Evolutionary conservation across 1,284 basidiomycete genomes (phyloP).

Genomic region (Fomitopsis betulina): DNA sequence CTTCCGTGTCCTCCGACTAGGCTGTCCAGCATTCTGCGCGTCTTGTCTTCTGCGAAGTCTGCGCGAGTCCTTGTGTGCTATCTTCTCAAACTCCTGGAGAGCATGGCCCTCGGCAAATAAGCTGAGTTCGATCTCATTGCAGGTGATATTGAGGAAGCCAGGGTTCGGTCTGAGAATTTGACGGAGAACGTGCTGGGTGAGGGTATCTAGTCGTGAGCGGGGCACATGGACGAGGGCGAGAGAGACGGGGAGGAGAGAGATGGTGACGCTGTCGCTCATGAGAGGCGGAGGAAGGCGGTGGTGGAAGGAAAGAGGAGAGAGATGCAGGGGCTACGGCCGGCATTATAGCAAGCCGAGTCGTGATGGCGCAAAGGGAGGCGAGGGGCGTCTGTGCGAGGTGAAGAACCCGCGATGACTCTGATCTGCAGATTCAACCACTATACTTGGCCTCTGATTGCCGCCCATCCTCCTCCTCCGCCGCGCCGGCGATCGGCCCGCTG

Average conservation of each 20-base stretch:
- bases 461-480: not conserved
- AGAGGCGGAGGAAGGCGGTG: slow-evolving; percentile 2
- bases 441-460: not conserved
- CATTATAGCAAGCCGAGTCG: not conserved
- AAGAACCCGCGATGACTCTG: not conserved
- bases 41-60: slow-evolving; percentile 35
- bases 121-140: slow-evolving; percentile 71
- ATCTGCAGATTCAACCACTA: not conserved
- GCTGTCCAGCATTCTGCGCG: not conserved
- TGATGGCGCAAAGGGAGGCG: slow-evolving; percentile 1
- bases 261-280: slow-evolving; percentile 40
- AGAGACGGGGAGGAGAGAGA: slow-evolving; percentile 63
- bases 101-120: slow-evolving; percentile 61
- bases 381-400: not conserved
- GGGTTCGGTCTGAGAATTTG: slow-evolving; percentile 64
- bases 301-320: slow-evolving; percentile 1
- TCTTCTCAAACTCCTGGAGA: slow-evolving; percentile 55
- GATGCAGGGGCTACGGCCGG: not conserved
- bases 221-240: slow-evolving; percentile 68
- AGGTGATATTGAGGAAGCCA: slow-evolving; percentile 68
- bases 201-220: slow-evolving; percentile 52
- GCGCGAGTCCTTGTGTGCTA: slow-evolving; percentile 55
- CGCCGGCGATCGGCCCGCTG: not conserved
- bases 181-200: slow-evolving; percentile 59
- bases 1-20: not conserved